Conservation (phyloP, 148 eudicot species). For the Vaccinium corymbosum region DNA sequence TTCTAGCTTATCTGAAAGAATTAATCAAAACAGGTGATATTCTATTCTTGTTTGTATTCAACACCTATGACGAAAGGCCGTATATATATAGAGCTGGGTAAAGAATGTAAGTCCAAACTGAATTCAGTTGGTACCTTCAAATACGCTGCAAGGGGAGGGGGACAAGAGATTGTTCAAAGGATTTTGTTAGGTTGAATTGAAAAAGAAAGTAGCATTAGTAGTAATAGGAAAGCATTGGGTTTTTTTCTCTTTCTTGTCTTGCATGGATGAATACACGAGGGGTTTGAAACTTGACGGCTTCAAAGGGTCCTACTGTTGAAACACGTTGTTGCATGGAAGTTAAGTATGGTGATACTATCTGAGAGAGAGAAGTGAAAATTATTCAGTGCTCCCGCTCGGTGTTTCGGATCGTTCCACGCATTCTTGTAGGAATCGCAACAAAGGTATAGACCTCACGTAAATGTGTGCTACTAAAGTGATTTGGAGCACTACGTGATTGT, state of each 20-base stretch:
- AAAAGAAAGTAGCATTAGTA: neutral
- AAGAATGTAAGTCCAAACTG: neutral
- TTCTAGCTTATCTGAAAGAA: neutral
- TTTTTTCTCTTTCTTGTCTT: neutral
- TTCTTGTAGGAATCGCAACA: too few species aligned
- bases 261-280: slow-evolving; percentile 2
- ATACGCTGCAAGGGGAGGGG: neutral
- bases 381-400: too few species aligned
- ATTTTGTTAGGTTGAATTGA: slow-evolving; percentile 1
- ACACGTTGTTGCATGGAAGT: neutral
- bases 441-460: too few species aligned
- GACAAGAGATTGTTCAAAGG: neutral
- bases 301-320: neutral
- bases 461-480: too few species aligned
- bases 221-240: too few species aligned
- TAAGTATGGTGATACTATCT: neutral
- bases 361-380: neutral
- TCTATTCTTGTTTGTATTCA: neutral
- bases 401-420: too few species aligned
- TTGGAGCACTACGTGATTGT: too few species aligned
- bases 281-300: slow-evolving; percentile 1
- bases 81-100: neutral
- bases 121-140: neutral
- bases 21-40: neutral
- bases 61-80: neutral